These are phyloP conservation scores for Scleroderma bovista DNA, from an alignment of 768 basidiomycete genomes.

Conservation along the genomic window DNA sequence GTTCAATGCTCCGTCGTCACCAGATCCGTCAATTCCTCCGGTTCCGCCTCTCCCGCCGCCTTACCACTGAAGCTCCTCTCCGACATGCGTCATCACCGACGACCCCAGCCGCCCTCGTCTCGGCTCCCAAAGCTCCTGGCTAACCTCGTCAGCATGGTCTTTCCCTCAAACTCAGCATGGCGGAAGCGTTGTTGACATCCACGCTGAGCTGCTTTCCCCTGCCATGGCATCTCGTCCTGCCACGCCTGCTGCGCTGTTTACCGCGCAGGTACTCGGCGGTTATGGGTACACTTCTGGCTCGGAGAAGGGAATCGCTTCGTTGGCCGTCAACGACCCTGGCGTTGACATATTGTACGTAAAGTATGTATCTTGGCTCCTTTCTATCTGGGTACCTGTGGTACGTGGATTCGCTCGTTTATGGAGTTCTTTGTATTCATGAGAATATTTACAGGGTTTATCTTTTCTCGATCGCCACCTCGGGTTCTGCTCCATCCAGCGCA, in stretches of 20 bases:
- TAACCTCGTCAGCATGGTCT: constrained; percentile 70
- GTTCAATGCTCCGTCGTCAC: constrained; percentile 48
- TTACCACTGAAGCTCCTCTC: constrained; percentile 43
- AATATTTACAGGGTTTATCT: constrained; percentile 44
- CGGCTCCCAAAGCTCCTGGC: constrained; percentile 69
- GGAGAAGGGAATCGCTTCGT: constrained; percentile 48
- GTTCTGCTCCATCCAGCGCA: constrained; percentile 34
- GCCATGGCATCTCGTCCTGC: constrained; percentile 38
- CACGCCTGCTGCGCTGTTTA: constrained; percentile 47
- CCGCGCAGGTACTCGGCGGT: constrained; percentile 60
- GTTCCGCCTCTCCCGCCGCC: constrained; percentile 51
- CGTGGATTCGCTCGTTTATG: constrained; percentile 22
- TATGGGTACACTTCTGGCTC: constrained; percentile 58
- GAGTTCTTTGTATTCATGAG: neutral
- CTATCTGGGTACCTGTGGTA: constrained; percentile 68
- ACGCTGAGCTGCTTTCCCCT: constrained; percentile 36
- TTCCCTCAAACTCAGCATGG: constrained; percentile 48
- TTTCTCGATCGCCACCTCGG: constrained; percentile 34
- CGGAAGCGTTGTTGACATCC: constrained; percentile 38
- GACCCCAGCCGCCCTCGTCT: constrained; percentile 46
- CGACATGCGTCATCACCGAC: constrained; percentile 38
- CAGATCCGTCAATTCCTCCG: constrained; percentile 47
- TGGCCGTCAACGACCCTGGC: constrained; percentile 40
- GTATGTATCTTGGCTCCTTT: constrained; percentile 57
- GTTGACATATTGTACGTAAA: constrained; percentile 53